Percentiles rank a stretch among this genome's conserved stretches.
Conservation (phyloP, 441 rosid species). For the Populus hybrid region DNA sequence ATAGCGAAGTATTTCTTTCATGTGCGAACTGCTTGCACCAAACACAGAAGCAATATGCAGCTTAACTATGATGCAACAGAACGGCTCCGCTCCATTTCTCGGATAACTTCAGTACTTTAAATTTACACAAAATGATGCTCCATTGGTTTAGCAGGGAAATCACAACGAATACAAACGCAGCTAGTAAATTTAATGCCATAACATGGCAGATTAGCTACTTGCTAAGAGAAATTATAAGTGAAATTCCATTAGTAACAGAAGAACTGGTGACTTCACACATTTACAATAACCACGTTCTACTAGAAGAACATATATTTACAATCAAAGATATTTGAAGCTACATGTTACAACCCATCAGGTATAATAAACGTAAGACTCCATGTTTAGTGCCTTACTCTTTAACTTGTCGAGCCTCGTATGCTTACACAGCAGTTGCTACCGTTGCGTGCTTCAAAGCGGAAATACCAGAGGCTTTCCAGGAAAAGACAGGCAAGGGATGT, state of each 20-base stretch:
- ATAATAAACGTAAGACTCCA: not conserved
- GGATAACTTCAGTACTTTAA: too few relatives aligned
- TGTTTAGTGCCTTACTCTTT: not conserved
- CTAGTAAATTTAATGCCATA: too few relatives aligned
- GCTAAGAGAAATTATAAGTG: too few relatives aligned
- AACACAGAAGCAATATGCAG: too few relatives aligned
- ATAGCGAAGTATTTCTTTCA: not conserved
- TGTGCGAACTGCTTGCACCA: too few relatives aligned
- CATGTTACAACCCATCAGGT: not conserved
- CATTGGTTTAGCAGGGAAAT: too few relatives aligned
- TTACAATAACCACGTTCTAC: not conserved
- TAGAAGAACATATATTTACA: slow-evolving; percentile 3
- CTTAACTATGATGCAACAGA: too few relatives aligned
- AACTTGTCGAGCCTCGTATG: not conserved
- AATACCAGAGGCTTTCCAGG: slow-evolving; percentile 1
- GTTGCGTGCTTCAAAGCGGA: not conserved
- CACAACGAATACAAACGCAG: too few relatives aligned
- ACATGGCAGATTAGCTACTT: too few relatives aligned
- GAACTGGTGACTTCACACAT: not conserved
- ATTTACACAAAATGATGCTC: too few relatives aligned
- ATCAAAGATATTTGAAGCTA: not conserved
- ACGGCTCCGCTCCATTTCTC: too few relatives aligned
- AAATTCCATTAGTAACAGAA: too few relatives aligned
- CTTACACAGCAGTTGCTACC: not conserved
- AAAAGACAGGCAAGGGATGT: not conserved